A percentile compares a stretch with the other conserved stretches of the same genome.
These are phyloP conservation scores for Penicillium sp. DNA, from an alignment of 2,329 filamentous ascomycete genomes.

Conservation along the genomic window DNA sequence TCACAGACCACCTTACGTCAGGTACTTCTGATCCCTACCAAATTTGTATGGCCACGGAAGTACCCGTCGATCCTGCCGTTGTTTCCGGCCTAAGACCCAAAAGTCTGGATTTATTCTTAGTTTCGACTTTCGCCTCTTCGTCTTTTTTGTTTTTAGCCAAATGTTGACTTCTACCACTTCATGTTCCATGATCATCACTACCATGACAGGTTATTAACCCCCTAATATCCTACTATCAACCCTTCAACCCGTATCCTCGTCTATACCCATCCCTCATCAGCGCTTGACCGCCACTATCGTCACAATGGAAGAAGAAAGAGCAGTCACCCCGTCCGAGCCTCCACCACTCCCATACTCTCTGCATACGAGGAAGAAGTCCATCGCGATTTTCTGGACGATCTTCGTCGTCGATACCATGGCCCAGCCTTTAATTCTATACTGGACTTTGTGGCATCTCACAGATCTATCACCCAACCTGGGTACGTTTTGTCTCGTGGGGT, in stretches of 20 bases:
- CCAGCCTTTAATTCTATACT: slow-evolving; percentile 59
- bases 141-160: not conserved
- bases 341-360: slow-evolving; percentile 57
- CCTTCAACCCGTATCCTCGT: not conserved
- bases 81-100: slow-evolving; percentile 20
- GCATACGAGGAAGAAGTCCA: slow-evolving; percentile 52
- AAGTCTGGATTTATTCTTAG: not conserved
- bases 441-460: slow-evolving; percentile 57
- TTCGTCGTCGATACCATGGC: slow-evolving; percentile 57
- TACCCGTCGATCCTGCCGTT: slow-evolving; percentile 17
- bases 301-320: slow-evolving; percentile 36
- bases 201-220: slow-evolving; percentile 9
- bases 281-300: slow-evolving; percentile 16
- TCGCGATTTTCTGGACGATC: slow-evolving; percentile 57
- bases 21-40: slow-evolving; percentile 17
- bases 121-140: slow-evolving; percentile 1
- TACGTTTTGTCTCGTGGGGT: slow-evolving; percentile 24
- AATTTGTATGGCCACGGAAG: slow-evolving; percentile 17
- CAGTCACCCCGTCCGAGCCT: slow-evolving; percentile 28
- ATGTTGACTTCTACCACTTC: not conserved
- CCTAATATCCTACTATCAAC: not conserved
- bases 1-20: slow-evolving; percentile 26
- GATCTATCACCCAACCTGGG: slow-evolving; percentile 44
- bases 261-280: not conserved
- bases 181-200: no score